These are phyloP conservation scores for Solanum bulbocastanum DNA, from an alignment of 257 asterid species.

Conservation along the genomic window DNA sequence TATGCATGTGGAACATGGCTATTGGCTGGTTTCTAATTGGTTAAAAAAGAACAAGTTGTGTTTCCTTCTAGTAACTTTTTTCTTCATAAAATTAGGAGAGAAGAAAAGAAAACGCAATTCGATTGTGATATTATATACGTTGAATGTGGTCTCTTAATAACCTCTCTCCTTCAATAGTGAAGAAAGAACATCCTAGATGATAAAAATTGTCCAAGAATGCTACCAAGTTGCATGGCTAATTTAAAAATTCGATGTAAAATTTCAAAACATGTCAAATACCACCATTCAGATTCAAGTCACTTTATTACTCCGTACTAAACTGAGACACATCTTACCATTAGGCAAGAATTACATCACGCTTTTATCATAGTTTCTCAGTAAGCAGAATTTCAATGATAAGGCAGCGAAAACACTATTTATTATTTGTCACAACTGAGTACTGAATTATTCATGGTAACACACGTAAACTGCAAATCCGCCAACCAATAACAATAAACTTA, in stretches of 20 bases:
- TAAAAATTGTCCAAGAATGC: neutral
- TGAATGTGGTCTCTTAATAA: neutral
- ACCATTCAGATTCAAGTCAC: neutral
- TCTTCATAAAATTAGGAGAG: neutral
- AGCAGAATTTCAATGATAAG: neutral
- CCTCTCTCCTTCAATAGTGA: neutral
- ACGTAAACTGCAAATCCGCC: neutral
- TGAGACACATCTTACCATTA: neutral
- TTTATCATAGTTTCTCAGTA: neutral
- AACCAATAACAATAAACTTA: neutral
- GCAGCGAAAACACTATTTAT: neutral
- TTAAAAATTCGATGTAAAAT: neutral
- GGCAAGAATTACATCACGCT: neutral
- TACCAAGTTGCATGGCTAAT: neutral
- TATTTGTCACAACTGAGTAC: neutral
- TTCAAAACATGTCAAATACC: neutral
- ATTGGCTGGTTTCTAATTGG: neutral
- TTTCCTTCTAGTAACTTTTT: neutral
- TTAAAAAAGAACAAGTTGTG: neutral
- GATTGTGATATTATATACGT: neutral
- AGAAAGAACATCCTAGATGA: neutral
- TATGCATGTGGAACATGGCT: neutral
- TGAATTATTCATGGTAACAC: neutral
- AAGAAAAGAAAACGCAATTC: neutral
- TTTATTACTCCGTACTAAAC: neutral